Percentiles rank a stretch among this genome's conserved stretches.
These are phyloP conservation scores for Brachypodium distachyon DNA, from an alignment of 202 grass and related monocot species.

Conservation along the genomic window DNA sequence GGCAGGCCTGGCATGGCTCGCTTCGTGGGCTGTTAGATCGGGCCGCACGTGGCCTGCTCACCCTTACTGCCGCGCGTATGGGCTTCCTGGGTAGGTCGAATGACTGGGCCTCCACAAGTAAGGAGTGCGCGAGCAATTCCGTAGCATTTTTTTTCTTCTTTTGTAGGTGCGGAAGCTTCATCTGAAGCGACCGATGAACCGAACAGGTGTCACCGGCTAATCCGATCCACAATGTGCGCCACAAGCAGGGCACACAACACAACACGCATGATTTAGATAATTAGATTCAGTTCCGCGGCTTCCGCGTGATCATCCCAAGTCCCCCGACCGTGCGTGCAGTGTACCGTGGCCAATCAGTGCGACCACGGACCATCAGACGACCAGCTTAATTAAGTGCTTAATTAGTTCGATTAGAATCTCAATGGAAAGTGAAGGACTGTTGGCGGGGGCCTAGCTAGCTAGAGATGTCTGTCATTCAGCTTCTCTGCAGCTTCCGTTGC, in stretches of 20 bases:
- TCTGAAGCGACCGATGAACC: neutral
- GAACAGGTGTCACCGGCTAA: conserved; percentile 10
- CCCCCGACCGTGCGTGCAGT: neutral
- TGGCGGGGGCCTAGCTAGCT: neutral
- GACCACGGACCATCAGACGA: neutral
- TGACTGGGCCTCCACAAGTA: too few species aligned
- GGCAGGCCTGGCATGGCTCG: too few species aligned
- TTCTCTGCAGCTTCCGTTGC: conserved; percentile 23
- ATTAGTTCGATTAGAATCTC: neutral
- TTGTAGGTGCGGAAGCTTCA: too few species aligned
- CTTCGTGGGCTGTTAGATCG: too few species aligned
- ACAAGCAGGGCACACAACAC: neutral
- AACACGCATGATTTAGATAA: neutral
- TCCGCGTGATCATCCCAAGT: conserved; percentile 13
- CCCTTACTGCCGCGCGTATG: too few species aligned
- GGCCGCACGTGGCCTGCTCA: too few species aligned
- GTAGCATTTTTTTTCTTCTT: too few species aligned
- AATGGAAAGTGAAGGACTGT: neutral
- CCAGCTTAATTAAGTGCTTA: neutral
- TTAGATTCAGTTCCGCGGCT: neutral
- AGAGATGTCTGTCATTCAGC: neutral
- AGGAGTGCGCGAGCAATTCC: too few species aligned
- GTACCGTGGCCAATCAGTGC: neutral
- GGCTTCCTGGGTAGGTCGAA: too few species aligned
- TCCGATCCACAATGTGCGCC: conserved; percentile 13